Conservation (phyloP, 129 eudicot species). For the Sambucus nigra region DNA sequence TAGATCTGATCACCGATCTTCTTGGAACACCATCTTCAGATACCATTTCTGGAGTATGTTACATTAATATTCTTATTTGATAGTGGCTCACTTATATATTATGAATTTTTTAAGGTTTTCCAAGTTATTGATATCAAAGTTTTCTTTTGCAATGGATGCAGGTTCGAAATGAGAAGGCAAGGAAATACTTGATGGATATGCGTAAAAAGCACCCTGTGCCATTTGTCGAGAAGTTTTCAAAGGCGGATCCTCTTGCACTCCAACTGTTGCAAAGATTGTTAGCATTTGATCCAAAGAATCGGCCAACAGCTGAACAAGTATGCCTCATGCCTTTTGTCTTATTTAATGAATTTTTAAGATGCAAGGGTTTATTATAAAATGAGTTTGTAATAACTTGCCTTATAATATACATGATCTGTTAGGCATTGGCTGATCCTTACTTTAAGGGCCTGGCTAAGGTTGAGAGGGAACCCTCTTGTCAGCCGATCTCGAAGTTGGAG, state of each 20-base stretch:
- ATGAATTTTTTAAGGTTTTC: not conserved
- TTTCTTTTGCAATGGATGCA: slow-evolving; percentile 15
- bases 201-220: slow-evolving; percentile 72
- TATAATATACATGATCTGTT: slow-evolving; percentile 6
- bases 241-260: slow-evolving; percentile 65
- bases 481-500: slow-evolving; percentile 71
- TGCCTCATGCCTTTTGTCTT: slow-evolving; percentile 3
- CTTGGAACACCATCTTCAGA: slow-evolving; percentile 88
- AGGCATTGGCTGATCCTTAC: slow-evolving; percentile 96
- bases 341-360: not conserved
- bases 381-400: not conserved
- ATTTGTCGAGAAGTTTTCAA: slow-evolving; percentile 61
- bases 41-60: slow-evolving; percentile 71
- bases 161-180: slow-evolving; percentile 92
- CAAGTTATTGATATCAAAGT: not conserved
- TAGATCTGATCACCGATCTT: slow-evolving; percentile 46
- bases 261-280: slow-evolving; percentile 61
- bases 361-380: not conserved
- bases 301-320: slow-evolving; percentile 94
- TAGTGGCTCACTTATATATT: not conserved
- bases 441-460: slow-evolving; percentile 80
- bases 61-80: not conserved
- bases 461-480: slow-evolving; percentile 91
- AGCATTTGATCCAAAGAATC: slow-evolving; percentile 93
- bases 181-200: slow-evolving; percentile 79